phyloP scores from a whole-genome alignment of 208 protist species.

The Kentomonas sorsogonicus region DNA sequence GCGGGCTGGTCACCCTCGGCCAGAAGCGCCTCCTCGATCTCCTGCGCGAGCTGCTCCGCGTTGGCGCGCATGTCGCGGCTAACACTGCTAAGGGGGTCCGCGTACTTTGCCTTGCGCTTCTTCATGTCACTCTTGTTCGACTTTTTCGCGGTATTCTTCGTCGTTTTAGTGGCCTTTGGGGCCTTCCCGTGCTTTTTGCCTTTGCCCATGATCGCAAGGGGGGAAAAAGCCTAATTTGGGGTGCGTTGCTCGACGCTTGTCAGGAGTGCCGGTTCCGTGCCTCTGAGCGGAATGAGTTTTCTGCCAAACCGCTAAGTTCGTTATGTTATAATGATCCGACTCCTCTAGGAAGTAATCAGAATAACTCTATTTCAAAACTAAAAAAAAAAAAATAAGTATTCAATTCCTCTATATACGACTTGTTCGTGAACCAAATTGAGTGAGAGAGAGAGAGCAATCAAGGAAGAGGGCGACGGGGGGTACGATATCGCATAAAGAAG shows the following conservation, averaged over 20 bases:
- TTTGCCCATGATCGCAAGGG: no score
- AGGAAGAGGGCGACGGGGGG: neutral
- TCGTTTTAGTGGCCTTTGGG: slow-evolving; percentile 24
- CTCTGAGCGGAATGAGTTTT: no score
- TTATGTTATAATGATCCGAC: neutral
- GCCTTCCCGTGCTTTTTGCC: slow-evolving; percentile 41
- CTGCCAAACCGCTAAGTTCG: no score
- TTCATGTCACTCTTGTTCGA: slow-evolving; percentile 43
- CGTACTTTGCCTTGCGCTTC: slow-evolving; percentile 50
- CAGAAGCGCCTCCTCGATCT: slow-evolving; percentile 34
- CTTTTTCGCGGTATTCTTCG: slow-evolving; percentile 41
- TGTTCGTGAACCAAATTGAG: no score
- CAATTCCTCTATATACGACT: neutral
- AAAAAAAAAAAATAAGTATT: slow-evolving; percentile 7
- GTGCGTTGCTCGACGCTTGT: no score
- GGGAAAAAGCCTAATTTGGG: no score
- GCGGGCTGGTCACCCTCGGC: neutral
- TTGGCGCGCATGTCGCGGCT: slow-evolving; percentile 40
- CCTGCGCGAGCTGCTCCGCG: slow-evolving; percentile 42
- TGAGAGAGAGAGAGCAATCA: slow-evolving; percentile 1
- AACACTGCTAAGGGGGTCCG: slow-evolving; percentile 56
- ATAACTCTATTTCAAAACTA: slow-evolving; percentile 10
- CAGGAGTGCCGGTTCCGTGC: no score
- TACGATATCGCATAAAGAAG: neutral
- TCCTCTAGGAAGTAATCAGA: neutral